Conservation (phyloP, 164 flowering plant genomes). For the Piper longum region DNA sequence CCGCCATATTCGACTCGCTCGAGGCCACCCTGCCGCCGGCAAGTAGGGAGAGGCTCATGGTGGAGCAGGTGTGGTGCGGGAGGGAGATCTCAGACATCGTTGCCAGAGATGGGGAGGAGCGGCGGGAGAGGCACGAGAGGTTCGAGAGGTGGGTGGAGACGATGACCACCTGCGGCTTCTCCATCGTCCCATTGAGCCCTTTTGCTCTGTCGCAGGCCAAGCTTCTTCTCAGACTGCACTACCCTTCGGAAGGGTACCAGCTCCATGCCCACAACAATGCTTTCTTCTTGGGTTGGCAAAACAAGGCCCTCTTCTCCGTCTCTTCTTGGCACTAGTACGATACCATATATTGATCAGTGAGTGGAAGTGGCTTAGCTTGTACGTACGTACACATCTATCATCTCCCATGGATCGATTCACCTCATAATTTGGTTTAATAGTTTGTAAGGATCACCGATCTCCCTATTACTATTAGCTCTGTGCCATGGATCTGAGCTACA, state of each 20-base stretch:
- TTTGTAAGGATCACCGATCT: too few relatives aligned
- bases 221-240: slow-evolving; percentile 72
- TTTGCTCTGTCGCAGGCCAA: slow-evolving; percentile 85
- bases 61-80: slow-evolving; percentile 80
- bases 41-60: slow-evolving; percentile 56
- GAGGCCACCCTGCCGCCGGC: slow-evolving; percentile 79
- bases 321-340: slow-evolving; percentile 63
- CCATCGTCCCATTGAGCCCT: slow-evolving; percentile 45
- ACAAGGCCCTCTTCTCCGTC: slow-evolving; percentile 68
- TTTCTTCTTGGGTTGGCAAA: slow-evolving; percentile 79
- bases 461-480: too few relatives aligned
- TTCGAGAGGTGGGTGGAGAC: slow-evolving; percentile 62
- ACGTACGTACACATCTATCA: too few relatives aligned
- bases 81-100: slow-evolving; percentile 61
- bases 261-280: slow-evolving; percentile 38
- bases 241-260: slow-evolving; percentile 86
- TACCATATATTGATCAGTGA: too few relatives aligned
- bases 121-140: slow-evolving; percentile 55
- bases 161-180: slow-evolving; percentile 50
- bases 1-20: slow-evolving; percentile 67
- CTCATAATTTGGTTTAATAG: too few relatives aligned
- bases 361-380: too few relatives aligned
- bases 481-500: too few relatives aligned
- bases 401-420: neutral
- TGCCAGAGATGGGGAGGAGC: slow-evolving; percentile 36